Conservation (phyloP, 2,329 filamentous ascomycete species). For the Helicocarpus griseus region DNA sequence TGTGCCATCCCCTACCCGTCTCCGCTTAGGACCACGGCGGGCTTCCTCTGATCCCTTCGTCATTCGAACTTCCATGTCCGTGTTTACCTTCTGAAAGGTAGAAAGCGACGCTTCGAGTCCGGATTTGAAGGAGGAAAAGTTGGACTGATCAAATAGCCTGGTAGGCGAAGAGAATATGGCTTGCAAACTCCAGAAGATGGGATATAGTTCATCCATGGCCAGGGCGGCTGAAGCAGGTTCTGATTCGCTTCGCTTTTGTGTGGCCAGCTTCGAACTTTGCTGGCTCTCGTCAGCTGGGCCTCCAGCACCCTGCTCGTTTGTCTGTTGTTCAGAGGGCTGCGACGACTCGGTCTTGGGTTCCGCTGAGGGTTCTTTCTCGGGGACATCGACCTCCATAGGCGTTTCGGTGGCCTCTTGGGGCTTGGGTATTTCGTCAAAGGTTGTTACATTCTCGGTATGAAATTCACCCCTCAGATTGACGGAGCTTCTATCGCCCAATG, state of each 20-base stretch:
- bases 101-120: constrained; percentile 54
- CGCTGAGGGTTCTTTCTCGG: constrained; percentile 26
- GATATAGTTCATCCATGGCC: constrained; percentile 68
- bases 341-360: constrained; percentile 12
- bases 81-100: constrained; percentile 65
- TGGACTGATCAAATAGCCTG: constrained; percentile 60
- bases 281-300: constrained; percentile 6
- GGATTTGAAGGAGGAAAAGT: constrained; percentile 57
- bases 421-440: constrained; percentile 55
- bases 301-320: background rate
- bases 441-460: constrained; percentile 87
- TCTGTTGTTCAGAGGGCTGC: constrained; percentile 11
- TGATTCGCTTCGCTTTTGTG: constrained; percentile 4
- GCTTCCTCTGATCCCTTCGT: constrained; percentile 51
- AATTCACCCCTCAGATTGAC: constrained; percentile 95
- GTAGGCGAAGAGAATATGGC: constrained; percentile 86
- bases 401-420: constrained; percentile 31
- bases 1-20: constrained; percentile 51
- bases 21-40: constrained; percentile 60
- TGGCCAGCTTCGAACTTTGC: constrained; percentile 15
- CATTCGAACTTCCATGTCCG: constrained; percentile 58
- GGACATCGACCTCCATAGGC: constrained; percentile 58
- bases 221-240: constrained; percentile 42
- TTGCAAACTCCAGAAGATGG: constrained; percentile 89
- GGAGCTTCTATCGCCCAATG: constrained; percentile 89